Conservation (phyloP, 306 rosid genomes). For the Mucuna pruriens region DNA sequence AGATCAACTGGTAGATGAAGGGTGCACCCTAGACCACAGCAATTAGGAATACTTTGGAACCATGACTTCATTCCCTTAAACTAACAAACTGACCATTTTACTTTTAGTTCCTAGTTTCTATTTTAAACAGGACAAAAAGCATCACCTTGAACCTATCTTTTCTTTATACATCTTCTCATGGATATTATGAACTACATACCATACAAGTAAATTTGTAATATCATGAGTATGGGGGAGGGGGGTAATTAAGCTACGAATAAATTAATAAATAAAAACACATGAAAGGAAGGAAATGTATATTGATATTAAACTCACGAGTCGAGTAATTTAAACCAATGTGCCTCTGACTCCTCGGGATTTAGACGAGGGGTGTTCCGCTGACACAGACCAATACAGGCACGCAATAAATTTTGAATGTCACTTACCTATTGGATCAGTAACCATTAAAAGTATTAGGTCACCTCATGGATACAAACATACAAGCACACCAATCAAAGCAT, state of each 20-base stretch:
- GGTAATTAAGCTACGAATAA: constrained; percentile 1
- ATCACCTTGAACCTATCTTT: neutral
- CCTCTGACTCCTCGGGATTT: constrained; percentile 92
- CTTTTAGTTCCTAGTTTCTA: neutral
- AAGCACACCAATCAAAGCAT: constrained; percentile 31
- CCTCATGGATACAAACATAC: constrained; percentile 25
- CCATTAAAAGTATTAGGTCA: constrained; percentile 35
- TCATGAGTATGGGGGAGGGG: constrained; percentile 7
- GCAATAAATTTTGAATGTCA: constrained; percentile 60
- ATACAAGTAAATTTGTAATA: neutral
- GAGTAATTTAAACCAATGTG: constrained; percentile 94
- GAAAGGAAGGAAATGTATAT: constrained; percentile 27
- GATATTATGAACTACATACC: constrained; percentile 6
- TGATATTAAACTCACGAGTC: constrained; percentile 76
- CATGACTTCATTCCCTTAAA: neutral
- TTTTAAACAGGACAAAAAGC: neutral
- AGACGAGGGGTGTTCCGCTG: constrained; percentile 98
- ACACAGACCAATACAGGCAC: constrained; percentile 88
- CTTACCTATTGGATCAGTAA: constrained; percentile 61
- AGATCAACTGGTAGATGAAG: constrained; percentile 12
- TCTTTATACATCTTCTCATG: neutral
- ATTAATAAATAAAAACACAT: constrained; percentile 1
- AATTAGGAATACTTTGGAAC: neutral
- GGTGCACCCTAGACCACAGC: neutral
- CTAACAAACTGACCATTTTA: neutral